These are phyloP conservation scores for Phoma sp. DNA, from an alignment of 2,329 filamentous ascomycete species.

Conservation along the genomic window DNA sequence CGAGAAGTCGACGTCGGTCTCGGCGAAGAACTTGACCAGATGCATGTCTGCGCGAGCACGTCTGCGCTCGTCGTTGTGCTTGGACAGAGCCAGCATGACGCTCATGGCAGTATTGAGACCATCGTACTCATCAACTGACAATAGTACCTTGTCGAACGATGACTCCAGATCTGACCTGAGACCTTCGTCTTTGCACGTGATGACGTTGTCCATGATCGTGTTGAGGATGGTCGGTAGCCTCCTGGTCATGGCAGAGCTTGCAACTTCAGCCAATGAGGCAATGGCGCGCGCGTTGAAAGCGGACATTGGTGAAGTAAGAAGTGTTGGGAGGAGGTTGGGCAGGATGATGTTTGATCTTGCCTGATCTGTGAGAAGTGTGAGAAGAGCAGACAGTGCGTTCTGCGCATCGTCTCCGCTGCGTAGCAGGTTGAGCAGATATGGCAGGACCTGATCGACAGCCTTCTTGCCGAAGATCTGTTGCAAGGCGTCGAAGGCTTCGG, in stretches of 20 bases:
- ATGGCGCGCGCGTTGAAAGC: constrained; percentile 94
- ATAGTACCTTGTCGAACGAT: constrained; percentile 86
- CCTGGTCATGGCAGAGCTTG: constrained; percentile 87
- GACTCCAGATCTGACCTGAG: constrained; percentile 75
- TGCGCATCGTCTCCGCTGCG: constrained; percentile 86
- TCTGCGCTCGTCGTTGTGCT: constrained; percentile 89
- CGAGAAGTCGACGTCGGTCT: constrained; percentile 85
- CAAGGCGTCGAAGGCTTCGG: constrained; percentile 94
- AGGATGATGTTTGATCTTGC: constrained; percentile 95
- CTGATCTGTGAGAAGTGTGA: constrained; percentile 92
- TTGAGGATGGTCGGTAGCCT: constrained; percentile 90
- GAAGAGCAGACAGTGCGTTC: constrained; percentile 87
- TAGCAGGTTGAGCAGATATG: constrained; percentile 87
- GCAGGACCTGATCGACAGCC: constrained; percentile 93
- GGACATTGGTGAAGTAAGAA: constrained; percentile 88
- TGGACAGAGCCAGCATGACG: constrained; percentile 83
- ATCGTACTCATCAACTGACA: constrained; percentile 94
- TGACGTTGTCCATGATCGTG: constrained; percentile 90
- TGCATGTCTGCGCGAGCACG: constrained; percentile 80
- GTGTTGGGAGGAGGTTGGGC: constrained; percentile 91
- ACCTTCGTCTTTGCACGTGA: constrained; percentile 76
- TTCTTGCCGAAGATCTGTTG: constrained; percentile 94
- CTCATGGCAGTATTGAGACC: constrained; percentile 96
- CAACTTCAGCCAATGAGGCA: constrained; percentile 90
- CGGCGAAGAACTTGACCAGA: constrained; percentile 83